Base-by-base conservation (phyloP, 345 rosid genomes). In the Zanthoxylum bungeanum region DNA sequence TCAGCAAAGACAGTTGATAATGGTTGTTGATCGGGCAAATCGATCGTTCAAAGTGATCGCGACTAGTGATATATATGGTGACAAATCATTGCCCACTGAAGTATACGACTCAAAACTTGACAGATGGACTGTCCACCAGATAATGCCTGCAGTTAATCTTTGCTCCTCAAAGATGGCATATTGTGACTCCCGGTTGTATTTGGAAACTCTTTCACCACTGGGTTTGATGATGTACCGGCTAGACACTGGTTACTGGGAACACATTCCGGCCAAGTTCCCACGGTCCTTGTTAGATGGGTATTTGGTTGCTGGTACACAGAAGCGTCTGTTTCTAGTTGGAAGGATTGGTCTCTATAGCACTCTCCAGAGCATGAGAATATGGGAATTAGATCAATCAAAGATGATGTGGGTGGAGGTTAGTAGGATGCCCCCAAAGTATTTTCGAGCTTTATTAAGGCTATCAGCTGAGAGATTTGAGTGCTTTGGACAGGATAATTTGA, bases 391-490 rank as follows among this genome's bases (percentile, higher is more conserved):
- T 82, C 95, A 90, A 79, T 68, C 84, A 9, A 94, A 90, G 78
- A 77, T 86, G 61, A 66, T 64, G 58, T 94, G 97, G 98, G 89
- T 90, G 53, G 98, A 94, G 88, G 86, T 94, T 53, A 90, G 91
- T 84, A 88, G 97, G 78, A 94, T 91, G 98, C 97, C 97, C 0
- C 95, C 91, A 4, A 94, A 83, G 83, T 87, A 90, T 81, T 94
- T 91, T 73, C 85, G 93, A 69, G 91, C 93, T 66, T 84, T 94
- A 75, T 77, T 94, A 73, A 87, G 97, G 77, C 81, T 94, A 72
- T 94, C 98, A 9, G 98, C 98, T 46, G 98, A 94, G 84, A 88
- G 95, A 58, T 94, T 94, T 61, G 97, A 94, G 83, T 94, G 98
- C 84, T 89, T 92, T 79, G 97, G 97, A 50, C 97, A 94, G 85